These are phyloP conservation scores for Pestalotiopsis sp. DNA, from an alignment of 2,329 filamentous ascomycete species.

Conservation along the genomic window DNA sequence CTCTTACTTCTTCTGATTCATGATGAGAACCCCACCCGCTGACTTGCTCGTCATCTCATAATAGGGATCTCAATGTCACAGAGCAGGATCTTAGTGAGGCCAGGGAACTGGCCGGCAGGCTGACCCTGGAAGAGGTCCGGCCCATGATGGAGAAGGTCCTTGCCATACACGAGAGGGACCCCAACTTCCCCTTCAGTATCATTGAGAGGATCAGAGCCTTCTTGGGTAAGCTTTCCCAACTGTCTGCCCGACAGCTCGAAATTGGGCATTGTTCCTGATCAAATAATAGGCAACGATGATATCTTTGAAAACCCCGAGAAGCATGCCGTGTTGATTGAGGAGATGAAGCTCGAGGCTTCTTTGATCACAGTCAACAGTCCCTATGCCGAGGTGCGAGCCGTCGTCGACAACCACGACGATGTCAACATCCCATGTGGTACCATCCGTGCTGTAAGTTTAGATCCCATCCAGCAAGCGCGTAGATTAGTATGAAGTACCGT, in stretches of 20 bases:
- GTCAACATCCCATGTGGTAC: constrained; percentile 51
- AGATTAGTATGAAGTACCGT: neutral
- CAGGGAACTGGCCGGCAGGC: constrained; percentile 20
- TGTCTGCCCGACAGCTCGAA: neutral
- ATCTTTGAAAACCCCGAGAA: constrained; percentile 47
- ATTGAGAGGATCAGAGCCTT: constrained; percentile 43
- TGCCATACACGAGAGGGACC: constrained; percentile 44
- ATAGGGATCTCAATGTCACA: constrained; percentile 26
- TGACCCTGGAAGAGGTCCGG: constrained; percentile 24
- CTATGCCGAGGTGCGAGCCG: constrained; percentile 58
- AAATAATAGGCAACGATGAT: constrained; percentile 39
- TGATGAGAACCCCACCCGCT: neutral
- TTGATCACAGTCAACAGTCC: constrained; percentile 58
- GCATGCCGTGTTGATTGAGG: constrained; percentile 48
- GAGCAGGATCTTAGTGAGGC: constrained; percentile 25
- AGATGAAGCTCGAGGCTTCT: constrained; percentile 58
- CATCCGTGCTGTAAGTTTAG: constrained; percentile 41
- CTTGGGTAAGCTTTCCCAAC: constrained; percentile 20
- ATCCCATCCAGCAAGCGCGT: neutral
- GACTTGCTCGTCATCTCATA: constrained; percentile 2
- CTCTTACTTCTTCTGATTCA: neutral
- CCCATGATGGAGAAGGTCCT: constrained; percentile 39
- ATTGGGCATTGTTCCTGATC: neutral
- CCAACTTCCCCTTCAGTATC: constrained; percentile 46
- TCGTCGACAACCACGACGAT: constrained; percentile 59